Percentiles rank a stretch among this genome's conserved stretches.
Evolutionary conservation across 305 asterid species (phyloP).

Genomic region (Caryopteris hybrid): DNA sequence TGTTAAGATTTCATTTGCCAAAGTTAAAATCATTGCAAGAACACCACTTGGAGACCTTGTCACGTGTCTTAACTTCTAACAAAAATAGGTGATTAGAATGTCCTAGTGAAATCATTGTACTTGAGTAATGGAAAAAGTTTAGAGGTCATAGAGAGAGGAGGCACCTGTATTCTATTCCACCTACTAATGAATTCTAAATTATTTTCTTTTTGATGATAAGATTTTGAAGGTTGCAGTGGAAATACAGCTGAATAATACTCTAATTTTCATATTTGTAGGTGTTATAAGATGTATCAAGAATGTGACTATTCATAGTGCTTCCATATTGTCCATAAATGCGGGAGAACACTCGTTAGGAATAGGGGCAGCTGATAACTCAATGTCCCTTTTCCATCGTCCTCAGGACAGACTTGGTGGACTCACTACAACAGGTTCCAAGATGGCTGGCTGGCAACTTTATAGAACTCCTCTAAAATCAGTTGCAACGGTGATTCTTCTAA

Average conservation of each 20-base stretch:
- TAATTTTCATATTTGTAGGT: constrained; percentile 34
- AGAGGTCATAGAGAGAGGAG: background rate
- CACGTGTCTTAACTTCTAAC: too few relatives aligned
- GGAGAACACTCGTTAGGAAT: constrained; percentile 94
- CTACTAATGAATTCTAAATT: background rate
- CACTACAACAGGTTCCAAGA: constrained; percentile 66
- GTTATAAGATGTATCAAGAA: constrained; percentile 76
- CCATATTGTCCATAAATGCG: constrained; percentile 82
- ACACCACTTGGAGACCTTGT: too few relatives aligned
- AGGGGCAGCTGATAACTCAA: constrained; percentile 96
- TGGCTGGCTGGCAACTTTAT: constrained; percentile 96
- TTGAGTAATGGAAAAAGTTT: background rate
- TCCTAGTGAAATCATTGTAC: too few relatives aligned
- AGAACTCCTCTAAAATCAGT: constrained; percentile 83
- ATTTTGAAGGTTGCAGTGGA: constrained; percentile 17
- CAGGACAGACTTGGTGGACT: constrained; percentile 85
- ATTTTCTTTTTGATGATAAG: background rate
- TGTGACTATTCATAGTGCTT: constrained; percentile 64
- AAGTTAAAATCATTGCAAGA: too few relatives aligned
- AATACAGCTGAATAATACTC: background rate
- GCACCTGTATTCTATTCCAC: background rate
- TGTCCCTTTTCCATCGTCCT: constrained; percentile 97
- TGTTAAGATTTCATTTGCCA: background rate
- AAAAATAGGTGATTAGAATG: too few relatives aligned
- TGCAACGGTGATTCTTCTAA: constrained; percentile 57